Evolutionary conservation across 2,329 filamentous ascomycete species (phyloP).

Genomic region (Clarireedia hainanense): DNA sequence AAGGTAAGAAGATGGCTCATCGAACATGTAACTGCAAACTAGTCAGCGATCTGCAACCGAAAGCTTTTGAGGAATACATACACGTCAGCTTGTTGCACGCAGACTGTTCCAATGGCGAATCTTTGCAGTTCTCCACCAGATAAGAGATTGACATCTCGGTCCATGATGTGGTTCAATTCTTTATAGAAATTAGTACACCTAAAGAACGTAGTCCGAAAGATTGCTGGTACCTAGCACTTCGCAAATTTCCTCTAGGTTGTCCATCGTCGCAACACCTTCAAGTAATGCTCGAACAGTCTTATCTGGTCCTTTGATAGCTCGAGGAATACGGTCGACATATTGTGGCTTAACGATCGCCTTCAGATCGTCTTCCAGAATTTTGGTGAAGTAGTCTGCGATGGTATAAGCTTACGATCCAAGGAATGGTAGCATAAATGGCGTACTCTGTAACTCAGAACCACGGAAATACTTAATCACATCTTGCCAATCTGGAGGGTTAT

Average conservation of each 20-base stretch:
- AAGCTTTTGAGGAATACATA: conserved; percentile 32
- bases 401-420: conserved; percentile 14
- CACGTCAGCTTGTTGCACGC: conserved; percentile 92
- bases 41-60: background rate
- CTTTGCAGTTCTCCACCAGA: conserved; percentile 98
- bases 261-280: conserved; percentile 65
- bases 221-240: conserved; percentile 57
- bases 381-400: conserved; percentile 85
- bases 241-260: conserved; percentile 74
- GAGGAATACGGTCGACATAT: conserved; percentile 94
- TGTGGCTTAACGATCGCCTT: conserved; percentile 99
- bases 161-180: conserved; percentile 83
- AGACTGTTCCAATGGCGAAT: conserved; percentile 93
- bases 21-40: conserved; percentile 78
- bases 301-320: conserved; percentile 74
- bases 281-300: conserved; percentile 76
- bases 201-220: background rate
- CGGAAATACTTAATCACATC: conserved; percentile 98
- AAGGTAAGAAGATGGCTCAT: conserved; percentile 96
- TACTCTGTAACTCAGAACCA: conserved; percentile 94
- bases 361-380: conserved; percentile 91
- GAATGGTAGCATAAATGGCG: conserved; percentile 28
- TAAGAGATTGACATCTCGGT: conserved; percentile 81
- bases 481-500: conserved; percentile 98
- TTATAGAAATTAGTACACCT: background rate